A percentile compares a stretch with the other conserved stretches of the same genome.
phyloP scores from a whole-genome alignment of 768 basidiomycete species.

The Tulasnella sp. region DNA sequence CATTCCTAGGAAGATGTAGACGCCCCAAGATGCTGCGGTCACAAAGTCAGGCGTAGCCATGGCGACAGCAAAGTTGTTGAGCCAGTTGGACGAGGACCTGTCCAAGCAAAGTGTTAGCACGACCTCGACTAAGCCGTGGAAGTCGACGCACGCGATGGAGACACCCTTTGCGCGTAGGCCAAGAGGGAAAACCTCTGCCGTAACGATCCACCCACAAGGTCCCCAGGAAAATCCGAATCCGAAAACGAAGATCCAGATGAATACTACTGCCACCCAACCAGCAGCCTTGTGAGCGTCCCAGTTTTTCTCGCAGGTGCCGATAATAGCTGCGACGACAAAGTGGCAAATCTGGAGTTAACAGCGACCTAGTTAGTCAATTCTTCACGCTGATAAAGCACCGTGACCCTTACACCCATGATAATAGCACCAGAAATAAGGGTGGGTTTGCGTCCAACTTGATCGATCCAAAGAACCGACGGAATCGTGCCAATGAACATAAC shows the following conservation, averaged over 20 bases:
- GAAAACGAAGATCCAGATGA: slow-evolving; percentile 2
- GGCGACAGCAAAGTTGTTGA: slow-evolving; percentile 22
- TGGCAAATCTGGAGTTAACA: slow-evolving; percentile 43
- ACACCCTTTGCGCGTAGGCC: not conserved
- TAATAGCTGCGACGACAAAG: slow-evolving; percentile 63
- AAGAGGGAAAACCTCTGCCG: not conserved
- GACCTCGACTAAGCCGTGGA: no score
- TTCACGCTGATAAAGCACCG: no score
- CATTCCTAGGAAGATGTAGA: not conserved
- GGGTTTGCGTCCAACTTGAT: slow-evolving; percentile 70
- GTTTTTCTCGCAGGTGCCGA: slow-evolving; percentile 31
- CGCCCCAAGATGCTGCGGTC: not conserved
- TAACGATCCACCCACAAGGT: slow-evolving; percentile 1
- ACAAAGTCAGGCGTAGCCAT: slow-evolving; percentile 20
- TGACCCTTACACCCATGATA: slow-evolving; percentile 62
- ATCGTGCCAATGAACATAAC: slow-evolving; percentile 75
- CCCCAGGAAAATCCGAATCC: slow-evolving; percentile 11
- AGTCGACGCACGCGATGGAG: no score
- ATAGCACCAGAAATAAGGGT: slow-evolving; percentile 68
- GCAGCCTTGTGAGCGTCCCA: not conserved
- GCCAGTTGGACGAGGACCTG: slow-evolving; percentile 12
- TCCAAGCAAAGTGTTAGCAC: no score
- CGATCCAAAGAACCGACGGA: slow-evolving; percentile 77
- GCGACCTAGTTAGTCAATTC: no score
- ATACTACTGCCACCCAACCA: not conserved